These are phyloP conservation scores for Ganoderma leucocontextum DNA, from an alignment of 1,284 basidiomycete genomes.

Conservation along the genomic window DNA sequence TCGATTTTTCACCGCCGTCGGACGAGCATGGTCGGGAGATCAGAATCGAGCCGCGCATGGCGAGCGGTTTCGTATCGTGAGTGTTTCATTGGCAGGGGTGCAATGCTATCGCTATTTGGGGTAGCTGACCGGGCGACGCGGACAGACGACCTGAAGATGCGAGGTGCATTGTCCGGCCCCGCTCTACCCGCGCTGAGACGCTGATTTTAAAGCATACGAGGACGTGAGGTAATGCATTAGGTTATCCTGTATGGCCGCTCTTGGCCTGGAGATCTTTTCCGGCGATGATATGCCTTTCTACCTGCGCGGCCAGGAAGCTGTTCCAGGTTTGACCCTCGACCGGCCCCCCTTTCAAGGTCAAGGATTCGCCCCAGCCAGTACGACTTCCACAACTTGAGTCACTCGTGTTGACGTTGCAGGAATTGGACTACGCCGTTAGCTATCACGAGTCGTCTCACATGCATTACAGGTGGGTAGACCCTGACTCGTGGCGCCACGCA, in stretches of 20 bases:
- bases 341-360: too few relatives aligned
- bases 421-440: not conserved
- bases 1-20: constrained; percentile 13
- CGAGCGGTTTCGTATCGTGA: constrained; percentile 14
- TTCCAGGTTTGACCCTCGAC: not conserved
- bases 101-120: not conserved
- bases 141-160: constrained; percentile 23
- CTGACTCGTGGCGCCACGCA: not conserved
- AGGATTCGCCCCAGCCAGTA: too few relatives aligned
- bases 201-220: not conserved
- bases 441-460: not conserved
- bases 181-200: constrained; percentile 15
- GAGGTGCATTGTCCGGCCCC: constrained; percentile 21
- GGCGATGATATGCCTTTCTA: too few relatives aligned
- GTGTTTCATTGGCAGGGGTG: not conserved
- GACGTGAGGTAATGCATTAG: not conserved
- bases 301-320: not conserved
- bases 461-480: not conserved
- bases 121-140: not conserved
- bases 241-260: not conserved
- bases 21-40: constrained; percentile 10
- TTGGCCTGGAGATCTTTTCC: too few relatives aligned
- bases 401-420: not conserved
- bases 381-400: not conserved
- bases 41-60: constrained; percentile 1